A percentile compares a stretch with the other conserved stretches of the same genome.
These are phyloP conservation scores for Rhizomucor miehei DNA, from an alignment of 371 early-diverging fungal species.

Conservation along the genomic window DNA sequence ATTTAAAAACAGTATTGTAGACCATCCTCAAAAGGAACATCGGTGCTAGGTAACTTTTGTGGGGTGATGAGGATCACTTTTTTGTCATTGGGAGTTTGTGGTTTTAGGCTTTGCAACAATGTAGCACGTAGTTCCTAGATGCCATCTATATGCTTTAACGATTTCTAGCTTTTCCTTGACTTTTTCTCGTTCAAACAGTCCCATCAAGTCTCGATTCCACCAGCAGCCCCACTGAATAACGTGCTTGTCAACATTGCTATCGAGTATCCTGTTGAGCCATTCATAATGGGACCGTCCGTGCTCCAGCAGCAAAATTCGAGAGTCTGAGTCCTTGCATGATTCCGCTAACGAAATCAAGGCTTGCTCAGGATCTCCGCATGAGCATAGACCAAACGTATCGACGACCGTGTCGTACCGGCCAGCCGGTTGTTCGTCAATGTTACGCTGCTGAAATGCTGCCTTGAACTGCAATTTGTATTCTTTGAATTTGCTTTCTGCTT, in stretches of 20 bases:
- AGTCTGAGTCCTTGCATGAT: slow-evolving; percentile 47
- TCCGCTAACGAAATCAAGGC: slow-evolving; percentile 66
- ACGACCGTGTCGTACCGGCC: slow-evolving; percentile 69
- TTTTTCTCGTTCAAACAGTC: slow-evolving; percentile 49
- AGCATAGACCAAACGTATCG: slow-evolving; percentile 82
- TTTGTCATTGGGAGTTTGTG: neutral
- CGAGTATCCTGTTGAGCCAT: slow-evolving; percentile 68
- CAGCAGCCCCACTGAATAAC: slow-evolving; percentile 84
- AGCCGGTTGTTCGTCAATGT: slow-evolving; percentile 31
- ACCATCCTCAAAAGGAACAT: no score
- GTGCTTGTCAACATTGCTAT: slow-evolving; percentile 68
- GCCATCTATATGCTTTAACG: slow-evolving; percentile 59
- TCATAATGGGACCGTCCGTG: slow-evolving; percentile 71
- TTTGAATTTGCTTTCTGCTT: slow-evolving; percentile 47
- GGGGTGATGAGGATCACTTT: no score
- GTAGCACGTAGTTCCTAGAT: slow-evolving; percentile 80
- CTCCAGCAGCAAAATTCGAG: slow-evolving; percentile 70
- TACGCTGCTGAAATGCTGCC: slow-evolving; percentile 26
- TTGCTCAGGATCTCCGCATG: slow-evolving; percentile 64
- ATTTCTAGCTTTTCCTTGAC: slow-evolving; percentile 60
- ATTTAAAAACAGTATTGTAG: no score
- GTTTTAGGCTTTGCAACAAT: slow-evolving; percentile 52
- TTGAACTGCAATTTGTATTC: slow-evolving; percentile 36
- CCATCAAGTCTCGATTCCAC: slow-evolving; percentile 83
- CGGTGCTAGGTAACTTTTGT: no score